Percentiles rank a stretch among this genome's conserved stretches.
These are phyloP conservation scores for Boletales sp. DNA, from an alignment of 768 basidiomycete species.

Conservation along the genomic window DNA sequence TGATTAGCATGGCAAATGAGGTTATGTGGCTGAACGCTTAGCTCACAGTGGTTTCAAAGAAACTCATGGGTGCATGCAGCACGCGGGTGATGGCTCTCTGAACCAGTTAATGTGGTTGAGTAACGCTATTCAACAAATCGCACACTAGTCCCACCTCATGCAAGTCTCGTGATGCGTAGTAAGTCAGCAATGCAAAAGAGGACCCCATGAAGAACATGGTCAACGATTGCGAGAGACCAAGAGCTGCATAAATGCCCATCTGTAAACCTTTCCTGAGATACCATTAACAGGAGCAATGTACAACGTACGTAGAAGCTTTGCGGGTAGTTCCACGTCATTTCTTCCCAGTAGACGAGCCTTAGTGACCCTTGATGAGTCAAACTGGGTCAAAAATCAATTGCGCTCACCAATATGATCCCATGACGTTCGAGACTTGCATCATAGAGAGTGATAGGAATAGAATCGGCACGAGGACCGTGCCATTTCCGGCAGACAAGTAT, in stretches of 20 bases:
- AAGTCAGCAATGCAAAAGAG: conserved; percentile 64
- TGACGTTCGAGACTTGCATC: conserved; percentile 65
- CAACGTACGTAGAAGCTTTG: conserved; percentile 68
- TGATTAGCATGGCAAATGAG: not conserved
- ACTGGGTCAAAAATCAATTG: not conserved
- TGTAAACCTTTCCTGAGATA: conserved; percentile 23
- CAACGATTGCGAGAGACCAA: conserved; percentile 70
- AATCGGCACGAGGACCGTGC: conserved; percentile 59
- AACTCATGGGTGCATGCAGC: conserved; percentile 84
- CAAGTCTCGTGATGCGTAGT: conserved; percentile 68
- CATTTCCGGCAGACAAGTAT: conserved; percentile 71
- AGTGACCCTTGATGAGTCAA: not conserved
- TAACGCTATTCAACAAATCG: not conserved
- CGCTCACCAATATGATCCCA: conserved; percentile 72
- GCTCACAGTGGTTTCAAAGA: conserved; percentile 80
- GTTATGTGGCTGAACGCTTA: not conserved
- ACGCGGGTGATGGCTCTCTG: conserved; percentile 63
- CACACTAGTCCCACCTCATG: conserved; percentile 45
- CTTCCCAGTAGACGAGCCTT: conserved; percentile 74
- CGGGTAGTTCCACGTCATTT: conserved; percentile 51
- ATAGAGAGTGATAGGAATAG: conserved; percentile 58
- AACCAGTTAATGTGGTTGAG: not conserved
- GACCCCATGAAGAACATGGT: conserved; percentile 66
- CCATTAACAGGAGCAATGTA: conserved; percentile 26
- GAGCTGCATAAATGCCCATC: conserved; percentile 79